phyloP scores from a whole-genome alignment of 2,329 filamentous ascomycete genomes.

The Aspergillus nomiae region DNA sequence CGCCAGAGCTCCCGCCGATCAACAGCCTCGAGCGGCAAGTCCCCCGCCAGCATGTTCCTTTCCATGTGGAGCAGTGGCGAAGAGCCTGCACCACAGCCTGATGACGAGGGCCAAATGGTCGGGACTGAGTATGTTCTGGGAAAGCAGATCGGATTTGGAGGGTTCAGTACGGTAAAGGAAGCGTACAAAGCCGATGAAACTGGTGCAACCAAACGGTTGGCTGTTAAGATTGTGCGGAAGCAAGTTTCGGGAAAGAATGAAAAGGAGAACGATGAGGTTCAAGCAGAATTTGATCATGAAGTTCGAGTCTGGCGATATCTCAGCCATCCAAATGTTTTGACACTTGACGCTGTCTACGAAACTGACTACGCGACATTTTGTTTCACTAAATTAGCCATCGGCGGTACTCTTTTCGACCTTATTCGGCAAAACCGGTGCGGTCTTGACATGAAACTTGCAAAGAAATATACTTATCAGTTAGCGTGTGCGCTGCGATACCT shows the following conservation, averaged over 20 bases:
- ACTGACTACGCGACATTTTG: conserved; percentile 70
- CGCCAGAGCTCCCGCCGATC: conserved; percentile 50
- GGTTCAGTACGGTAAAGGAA: conserved; percentile 69
- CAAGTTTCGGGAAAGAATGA: conserved; percentile 58
- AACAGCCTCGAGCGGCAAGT: conserved; percentile 54
- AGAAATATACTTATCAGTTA: conserved; percentile 64
- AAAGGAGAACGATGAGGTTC: conserved; percentile 64
- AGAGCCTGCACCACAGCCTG: conserved; percentile 53
- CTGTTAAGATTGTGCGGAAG: conserved; percentile 70
- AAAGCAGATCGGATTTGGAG: conserved; percentile 65
- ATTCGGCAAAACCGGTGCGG: conserved; percentile 59
- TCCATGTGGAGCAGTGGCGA: conserved; percentile 53
- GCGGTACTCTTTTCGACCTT: conserved; percentile 66
- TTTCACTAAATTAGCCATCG: conserved; percentile 65
- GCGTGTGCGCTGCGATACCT: conserved; percentile 66
- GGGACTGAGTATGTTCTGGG: conserved; percentile 68
- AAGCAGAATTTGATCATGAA: conserved; percentile 70
- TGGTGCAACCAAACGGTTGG: conserved; percentile 54
- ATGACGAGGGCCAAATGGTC: conserved; percentile 69
- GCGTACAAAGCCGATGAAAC: conserved; percentile 63
- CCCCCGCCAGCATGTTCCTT: conserved; percentile 60
- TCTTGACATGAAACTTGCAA: conserved; percentile 54
- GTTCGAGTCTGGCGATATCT: conserved; percentile 68
- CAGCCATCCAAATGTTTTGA: conserved; percentile 63
- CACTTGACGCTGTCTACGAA: conserved; percentile 65